Conservation (phyloP, 192 early-diverging fungal species). For the Backusella tarrabulga region DNA sequence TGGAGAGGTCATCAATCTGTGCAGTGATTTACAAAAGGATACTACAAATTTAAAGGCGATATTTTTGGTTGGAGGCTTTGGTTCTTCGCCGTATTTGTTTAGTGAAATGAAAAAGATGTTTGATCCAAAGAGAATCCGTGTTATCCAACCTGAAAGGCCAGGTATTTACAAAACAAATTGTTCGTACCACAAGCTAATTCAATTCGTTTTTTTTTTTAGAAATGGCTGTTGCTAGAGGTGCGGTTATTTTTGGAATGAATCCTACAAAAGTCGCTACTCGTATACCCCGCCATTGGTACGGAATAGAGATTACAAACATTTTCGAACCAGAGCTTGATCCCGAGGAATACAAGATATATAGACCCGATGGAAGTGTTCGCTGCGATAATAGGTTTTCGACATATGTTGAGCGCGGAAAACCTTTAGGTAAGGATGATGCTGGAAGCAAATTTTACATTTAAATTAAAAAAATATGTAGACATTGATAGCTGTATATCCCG, state of each 20-base stretch:
- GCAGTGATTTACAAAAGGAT: constrained; percentile 34
- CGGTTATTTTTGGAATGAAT: constrained; percentile 43
- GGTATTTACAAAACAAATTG: constrained; percentile 7
- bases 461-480: constrained; percentile 13
- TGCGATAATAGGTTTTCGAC: constrained; percentile 48
- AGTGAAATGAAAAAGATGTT: constrained; percentile 46
- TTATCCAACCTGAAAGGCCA: constrained; percentile 22
- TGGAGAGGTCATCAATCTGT: constrained; percentile 34
- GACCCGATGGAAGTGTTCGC: constrained; percentile 43
- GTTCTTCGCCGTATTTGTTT: constrained; percentile 44
- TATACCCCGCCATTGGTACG: constrained; percentile 46
- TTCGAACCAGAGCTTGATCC: constrained; percentile 47
- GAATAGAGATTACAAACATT: constrained; percentile 44
- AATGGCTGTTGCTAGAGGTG: constrained; percentile 46
- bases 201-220: constrained; percentile 8
- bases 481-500: constrained; percentile 45
- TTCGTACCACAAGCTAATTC: neutral
- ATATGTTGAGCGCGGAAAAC: constrained; percentile 45
- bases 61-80: constrained; percentile 54
- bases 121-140: neutral
- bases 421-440: constrained; percentile 17
- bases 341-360: constrained; percentile 43
- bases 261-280: constrained; percentile 25
- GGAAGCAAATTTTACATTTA: neutral
- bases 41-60: constrained; percentile 40